These are phyloP conservation scores for Erysiphe pulchra DNA, from an alignment of 2,329 filamentous ascomycete genomes.

Conservation along the genomic window DNA sequence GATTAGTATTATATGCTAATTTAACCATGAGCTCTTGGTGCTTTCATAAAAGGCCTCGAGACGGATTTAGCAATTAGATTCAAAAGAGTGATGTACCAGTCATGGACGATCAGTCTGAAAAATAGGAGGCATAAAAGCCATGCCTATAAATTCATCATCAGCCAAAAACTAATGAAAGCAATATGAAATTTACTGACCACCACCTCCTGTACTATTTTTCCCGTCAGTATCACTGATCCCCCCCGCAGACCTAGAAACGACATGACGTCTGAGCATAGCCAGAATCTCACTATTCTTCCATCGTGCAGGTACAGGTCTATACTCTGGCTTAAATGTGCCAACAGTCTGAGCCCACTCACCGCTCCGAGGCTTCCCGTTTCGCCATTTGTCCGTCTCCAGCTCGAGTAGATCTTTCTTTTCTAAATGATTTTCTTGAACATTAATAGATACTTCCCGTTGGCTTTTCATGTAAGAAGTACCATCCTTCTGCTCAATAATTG, in stretches of 20 bases:
- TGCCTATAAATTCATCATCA: constrained; percentile 7
- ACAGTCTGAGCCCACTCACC: constrained; percentile 96
- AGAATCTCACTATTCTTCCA: constrained; percentile 74
- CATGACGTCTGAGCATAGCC: constrained; percentile 51
- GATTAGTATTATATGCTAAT: too few relatives aligned
- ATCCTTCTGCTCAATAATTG: constrained; percentile 5
- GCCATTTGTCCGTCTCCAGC: constrained; percentile 10
- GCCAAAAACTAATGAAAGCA: neutral
- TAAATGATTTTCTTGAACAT: constrained; percentile 9
- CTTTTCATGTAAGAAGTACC: constrained; percentile 2
- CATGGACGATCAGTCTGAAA: constrained; percentile 8
- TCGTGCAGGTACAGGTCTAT: constrained; percentile 62
- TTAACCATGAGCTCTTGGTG: too few relatives aligned
- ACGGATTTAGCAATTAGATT: too few relatives aligned
- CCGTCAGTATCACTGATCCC: constrained; percentile 16
- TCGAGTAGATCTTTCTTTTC: constrained; percentile 11
- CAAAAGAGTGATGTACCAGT: neutral
- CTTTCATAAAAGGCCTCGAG: too few relatives aligned
- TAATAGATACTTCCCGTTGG: constrained; percentile 6
- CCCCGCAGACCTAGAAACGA: constrained; percentile 40
- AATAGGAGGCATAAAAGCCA: constrained; percentile 15
- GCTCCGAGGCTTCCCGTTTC: constrained; percentile 16
- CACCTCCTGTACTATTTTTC: constrained; percentile 9
- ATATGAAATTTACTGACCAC: neutral
- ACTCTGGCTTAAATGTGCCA: constrained; percentile 80